Base-by-base conservation (phyloP, 2,329 filamentous ascomycete genomes). In the Madurella mycetomatis region DNA sequence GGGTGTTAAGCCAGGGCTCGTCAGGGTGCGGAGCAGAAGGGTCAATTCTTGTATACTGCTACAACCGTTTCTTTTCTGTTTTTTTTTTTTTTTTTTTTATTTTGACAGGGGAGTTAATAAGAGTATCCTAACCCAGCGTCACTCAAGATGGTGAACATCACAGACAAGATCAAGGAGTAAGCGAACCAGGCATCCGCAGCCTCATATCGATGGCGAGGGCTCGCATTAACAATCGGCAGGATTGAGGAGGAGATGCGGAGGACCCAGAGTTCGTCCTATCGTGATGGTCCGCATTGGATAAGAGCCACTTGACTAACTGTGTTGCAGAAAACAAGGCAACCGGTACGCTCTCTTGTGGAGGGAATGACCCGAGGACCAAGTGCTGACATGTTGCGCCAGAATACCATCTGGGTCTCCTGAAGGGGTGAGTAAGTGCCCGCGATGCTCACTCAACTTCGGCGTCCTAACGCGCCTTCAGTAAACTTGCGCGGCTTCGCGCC, bases 161-260 rank as follows among this genome's bases (percentile, higher is more conserved):
- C 94, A 62, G 95, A 99, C 53, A 97, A 96, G 82, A 99, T 99
- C 78, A 99, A 99, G 81, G 94, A 97, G 92, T 96, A 75, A 68
- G 86, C 70, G 17, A 31, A 17, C 32, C 17, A 30, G 13, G n/a
- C 30, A 39, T 25, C 31, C 13, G 8, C 15, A 13, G n/a, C 31
- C 39, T 49, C 30, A 17, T 49, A 47, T 42, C 60, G 17, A 47
- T 39, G 19, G 54, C 43, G 54, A 31, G 12, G 11, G 16, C n/a
- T 9, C 30, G 32, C 31, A 51, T 60, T 68, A 58, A 67, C 65
- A 43, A 49, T n/a, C 51, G 53, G 50, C 64, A 96, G 92, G 85
- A 99, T 99, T 68, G 94, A 99, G 83, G 92, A 96, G 76, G 94
- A 99, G 87, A 99, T 99, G 94, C 86, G 84, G 72, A 92, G 84